Evolutionary conservation across 2,329 filamentous ascomycete genomes (phyloP).

Genomic region (Pseudogymnoascus sp.): DNA sequence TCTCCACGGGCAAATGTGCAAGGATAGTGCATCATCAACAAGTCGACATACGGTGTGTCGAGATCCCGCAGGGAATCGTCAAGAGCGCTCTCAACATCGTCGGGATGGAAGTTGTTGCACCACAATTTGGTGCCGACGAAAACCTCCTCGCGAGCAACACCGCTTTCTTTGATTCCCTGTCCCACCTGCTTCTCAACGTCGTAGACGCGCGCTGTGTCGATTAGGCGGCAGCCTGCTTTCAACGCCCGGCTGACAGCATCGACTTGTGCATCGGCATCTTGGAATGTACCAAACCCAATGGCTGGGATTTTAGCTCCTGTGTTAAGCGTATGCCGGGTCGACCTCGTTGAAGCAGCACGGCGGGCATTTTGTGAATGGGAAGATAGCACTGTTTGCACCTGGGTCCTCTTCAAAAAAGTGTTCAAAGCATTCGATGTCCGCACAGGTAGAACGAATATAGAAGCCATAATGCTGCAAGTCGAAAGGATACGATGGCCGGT

Average conservation of each 20-base stretch:
- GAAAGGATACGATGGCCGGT: neutral
- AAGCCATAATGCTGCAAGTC: neutral
- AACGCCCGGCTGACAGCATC: slow-evolving; percentile 20
- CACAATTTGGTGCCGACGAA: slow-evolving; percentile 32
- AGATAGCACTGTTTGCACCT: neutral
- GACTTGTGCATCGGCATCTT: slow-evolving; percentile 29
- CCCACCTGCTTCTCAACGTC: slow-evolving; percentile 13
- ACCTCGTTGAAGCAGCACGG: neutral
- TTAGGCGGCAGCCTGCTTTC: slow-evolving; percentile 31
- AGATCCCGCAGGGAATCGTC: slow-evolving; percentile 30
- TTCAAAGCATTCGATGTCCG: neutral
- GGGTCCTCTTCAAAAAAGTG: neutral
- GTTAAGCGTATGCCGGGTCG: slow-evolving; percentile 20
- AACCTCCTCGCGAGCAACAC: slow-evolving; percentile 27
- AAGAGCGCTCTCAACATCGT: slow-evolving; percentile 28
- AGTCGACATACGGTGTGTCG: slow-evolving; percentile 16
- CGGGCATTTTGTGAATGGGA: neutral
- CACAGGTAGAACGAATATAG: neutral
- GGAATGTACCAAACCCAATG: slow-evolving; percentile 31
- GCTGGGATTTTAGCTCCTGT: slow-evolving; percentile 27
- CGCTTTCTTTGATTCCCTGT: slow-evolving; percentile 22
- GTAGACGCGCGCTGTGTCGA: slow-evolving; percentile 30
- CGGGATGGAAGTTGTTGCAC: slow-evolving; percentile 31
- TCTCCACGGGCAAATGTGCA: slow-evolving; percentile 14
- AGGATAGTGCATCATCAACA: slow-evolving; percentile 52